phyloP scores from a whole-genome alignment of 1,139 yeast genomes.

The Kurtzmaniella quercitrusa region DNA sequence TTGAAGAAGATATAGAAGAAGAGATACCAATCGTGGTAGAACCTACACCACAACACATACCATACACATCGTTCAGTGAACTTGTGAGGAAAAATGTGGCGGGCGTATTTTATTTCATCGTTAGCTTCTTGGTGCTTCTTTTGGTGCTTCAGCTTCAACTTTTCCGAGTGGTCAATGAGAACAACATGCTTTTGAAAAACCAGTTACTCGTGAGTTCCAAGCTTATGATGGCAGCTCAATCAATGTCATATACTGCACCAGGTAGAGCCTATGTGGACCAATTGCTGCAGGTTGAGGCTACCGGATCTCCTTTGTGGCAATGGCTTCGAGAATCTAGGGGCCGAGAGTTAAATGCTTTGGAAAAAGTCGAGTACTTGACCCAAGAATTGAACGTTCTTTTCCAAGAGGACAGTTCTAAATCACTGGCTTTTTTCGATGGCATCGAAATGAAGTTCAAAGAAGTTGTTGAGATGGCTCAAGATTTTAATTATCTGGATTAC shows the following conservation, averaged over 20 bases:
- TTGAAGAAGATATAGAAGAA: constrained; percentile 3
- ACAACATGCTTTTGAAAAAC: constrained; percentile 21
- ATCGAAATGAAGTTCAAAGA: constrained; percentile 12
- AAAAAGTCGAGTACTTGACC: constrained; percentile 23
- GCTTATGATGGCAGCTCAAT: constrained; percentile 12
- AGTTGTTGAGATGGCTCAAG: constrained; percentile 15
- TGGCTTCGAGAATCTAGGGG: constrained; percentile 19
- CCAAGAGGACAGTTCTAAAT: constrained; percentile 5
- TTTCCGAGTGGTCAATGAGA: constrained; percentile 18
- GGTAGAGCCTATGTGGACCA: constrained; percentile 4
- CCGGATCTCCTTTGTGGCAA: constrained; percentile 19
- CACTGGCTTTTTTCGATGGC: constrained; percentile 6
- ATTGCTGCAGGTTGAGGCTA: constrained; percentile 3
- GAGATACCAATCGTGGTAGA: neutral
- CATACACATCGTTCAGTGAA: constrained; percentile 10
- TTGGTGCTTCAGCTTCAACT: constrained; percentile 22
- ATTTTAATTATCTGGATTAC: constrained; percentile 14
- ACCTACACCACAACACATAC: constrained; percentile 3
- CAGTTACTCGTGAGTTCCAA: constrained; percentile 24
- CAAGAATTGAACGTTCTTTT: constrained; percentile 16
- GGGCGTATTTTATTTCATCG: constrained; percentile 16
- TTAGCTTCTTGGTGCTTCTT: constrained; percentile 20
- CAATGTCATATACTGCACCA: constrained; percentile 8
- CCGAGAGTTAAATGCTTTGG: constrained; percentile 17
- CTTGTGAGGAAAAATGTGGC: constrained; percentile 16